phyloP scores from a whole-genome alignment of 2,329 filamentous ascomycete genomes.

The Apiospora hydei region DNA sequence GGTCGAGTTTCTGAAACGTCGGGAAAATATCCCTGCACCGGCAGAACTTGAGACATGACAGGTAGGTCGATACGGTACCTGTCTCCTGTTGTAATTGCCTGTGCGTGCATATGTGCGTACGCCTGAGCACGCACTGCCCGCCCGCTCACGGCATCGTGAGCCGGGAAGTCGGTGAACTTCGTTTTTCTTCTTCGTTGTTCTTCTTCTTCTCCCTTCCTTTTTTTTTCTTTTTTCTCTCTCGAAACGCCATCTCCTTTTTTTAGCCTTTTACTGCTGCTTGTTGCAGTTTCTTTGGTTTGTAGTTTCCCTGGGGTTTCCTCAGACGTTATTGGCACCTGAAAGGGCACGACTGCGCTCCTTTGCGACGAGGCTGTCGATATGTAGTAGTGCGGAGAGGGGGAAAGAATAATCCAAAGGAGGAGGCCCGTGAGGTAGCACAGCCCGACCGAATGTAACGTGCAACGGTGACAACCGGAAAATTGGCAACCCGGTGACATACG shows the following conservation, averaged over 20 bases:
- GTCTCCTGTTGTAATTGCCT: no score
- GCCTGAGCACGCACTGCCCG: not conserved
- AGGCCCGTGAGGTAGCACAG: not conserved
- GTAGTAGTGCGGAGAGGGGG: not conserved
- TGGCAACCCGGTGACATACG: no score
- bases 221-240: not conserved
- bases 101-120: not conserved
- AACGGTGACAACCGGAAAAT: not conserved
- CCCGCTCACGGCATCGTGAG: not conserved
- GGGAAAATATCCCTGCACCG: not conserved
- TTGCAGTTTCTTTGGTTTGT: no score
- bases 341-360: not conserved
- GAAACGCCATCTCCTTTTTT: no score
- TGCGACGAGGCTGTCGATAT: not conserved
- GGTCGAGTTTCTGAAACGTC: not conserved
- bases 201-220: not conserved
- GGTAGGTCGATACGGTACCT: not conserved
- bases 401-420: not conserved
- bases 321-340: not conserved
- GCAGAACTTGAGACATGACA: slow-evolving; percentile 3
- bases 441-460: not conserved
- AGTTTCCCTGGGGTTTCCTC: no score
- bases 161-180: no score
- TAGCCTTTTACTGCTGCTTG: no score
- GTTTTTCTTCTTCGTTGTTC: not conserved